Evolutionary conservation across 2,329 filamentous ascomycete species (phyloP), one percentile per base, ranked within the genome.

Genomic region (Beauveria brongniartii): DNA sequence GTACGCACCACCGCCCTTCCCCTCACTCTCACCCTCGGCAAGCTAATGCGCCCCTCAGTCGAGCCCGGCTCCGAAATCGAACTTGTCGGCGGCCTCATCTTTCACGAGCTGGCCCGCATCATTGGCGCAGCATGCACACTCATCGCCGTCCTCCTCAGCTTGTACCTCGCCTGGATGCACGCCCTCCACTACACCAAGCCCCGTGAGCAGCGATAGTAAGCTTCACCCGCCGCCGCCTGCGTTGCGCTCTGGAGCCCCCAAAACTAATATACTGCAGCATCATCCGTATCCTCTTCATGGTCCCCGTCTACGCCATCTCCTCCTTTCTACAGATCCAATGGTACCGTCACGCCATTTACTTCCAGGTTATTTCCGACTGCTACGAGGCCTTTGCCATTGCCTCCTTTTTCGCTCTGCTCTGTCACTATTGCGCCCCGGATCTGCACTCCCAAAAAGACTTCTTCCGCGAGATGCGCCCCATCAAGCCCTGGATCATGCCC

Each of bases 341-440:
- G 76, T 93, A 94, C 77, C 83, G 81, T 71, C 83, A 92, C 68
- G 85, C 88, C 54, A 83, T 94, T 61, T 95, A 95, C 76, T 94
- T 88, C 71, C 82, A 90, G 69, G 86, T 94, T 57, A 77, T 93
- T 48, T 85, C 89, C 68, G 89, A 94, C 71, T 93, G 90, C 74
- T 95, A 95, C 73, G 91, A 95, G 76, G 90, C 91, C 12, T 93
- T 95, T 68, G 90, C 90, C 61, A 92, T 95, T 65, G 87, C 89
- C 34, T 90, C 89, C 65, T 96, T 95, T 78, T 95, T 95, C 74
- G 85, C 88, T 9, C 78, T 95, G 52, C 77, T 95, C 69, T 94
- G 90, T 71, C 83, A 91, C 69, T 94, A 94, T 72, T 81, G 91
- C 64, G 89, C 88, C 5, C 88, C 89, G 8, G 85, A 87, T 66